Percentiles rank a stretch among this genome's conserved stretches.
These are phyloP conservation scores for Colletotrichum salicis DNA, from an alignment of 2,329 filamentous ascomycete genomes.

Conservation along the genomic window DNA sequence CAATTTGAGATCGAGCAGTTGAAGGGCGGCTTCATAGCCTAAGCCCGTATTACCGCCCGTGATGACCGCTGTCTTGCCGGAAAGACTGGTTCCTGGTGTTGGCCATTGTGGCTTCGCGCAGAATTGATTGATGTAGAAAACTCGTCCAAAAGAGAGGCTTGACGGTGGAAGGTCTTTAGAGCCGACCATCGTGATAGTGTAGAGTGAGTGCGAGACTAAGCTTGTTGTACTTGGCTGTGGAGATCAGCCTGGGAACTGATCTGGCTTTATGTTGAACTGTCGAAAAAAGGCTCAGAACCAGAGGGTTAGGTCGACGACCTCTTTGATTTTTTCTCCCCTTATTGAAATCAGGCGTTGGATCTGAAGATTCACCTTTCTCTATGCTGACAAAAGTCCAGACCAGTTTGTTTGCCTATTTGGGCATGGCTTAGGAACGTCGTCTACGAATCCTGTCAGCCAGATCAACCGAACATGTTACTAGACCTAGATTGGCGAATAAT, in stretches of 20 bases:
- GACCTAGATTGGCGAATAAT: neutral
- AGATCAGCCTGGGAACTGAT: too few species aligned
- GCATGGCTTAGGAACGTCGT: neutral
- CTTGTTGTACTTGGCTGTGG: too few species aligned
- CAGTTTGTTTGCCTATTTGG: neutral
- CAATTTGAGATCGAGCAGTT: conserved; percentile 51
- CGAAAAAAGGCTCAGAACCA: neutral
- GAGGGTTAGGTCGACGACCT: too few species aligned
- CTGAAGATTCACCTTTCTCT: neutral
- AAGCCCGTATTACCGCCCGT: conserved; percentile 62
- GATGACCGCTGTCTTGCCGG: conserved; percentile 55
- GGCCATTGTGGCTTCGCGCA: conserved; percentile 38
- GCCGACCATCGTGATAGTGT: neutral
- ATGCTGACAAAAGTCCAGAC: neutral
- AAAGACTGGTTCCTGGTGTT: conserved; percentile 40
- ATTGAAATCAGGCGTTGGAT: neutral
- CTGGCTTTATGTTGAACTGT: too few species aligned
- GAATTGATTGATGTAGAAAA: conserved; percentile 44
- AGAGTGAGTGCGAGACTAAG: neutral
- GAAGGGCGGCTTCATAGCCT: conserved; percentile 54
- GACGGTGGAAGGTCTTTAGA: neutral
- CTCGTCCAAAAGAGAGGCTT: neutral
- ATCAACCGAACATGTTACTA: neutral
- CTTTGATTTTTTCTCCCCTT: neutral
- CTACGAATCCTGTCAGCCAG: neutral